Evolutionary conservation across 2,329 filamentous ascomycete genomes (phyloP).

Genomic region (Xylariomycetidae sp.): DNA sequence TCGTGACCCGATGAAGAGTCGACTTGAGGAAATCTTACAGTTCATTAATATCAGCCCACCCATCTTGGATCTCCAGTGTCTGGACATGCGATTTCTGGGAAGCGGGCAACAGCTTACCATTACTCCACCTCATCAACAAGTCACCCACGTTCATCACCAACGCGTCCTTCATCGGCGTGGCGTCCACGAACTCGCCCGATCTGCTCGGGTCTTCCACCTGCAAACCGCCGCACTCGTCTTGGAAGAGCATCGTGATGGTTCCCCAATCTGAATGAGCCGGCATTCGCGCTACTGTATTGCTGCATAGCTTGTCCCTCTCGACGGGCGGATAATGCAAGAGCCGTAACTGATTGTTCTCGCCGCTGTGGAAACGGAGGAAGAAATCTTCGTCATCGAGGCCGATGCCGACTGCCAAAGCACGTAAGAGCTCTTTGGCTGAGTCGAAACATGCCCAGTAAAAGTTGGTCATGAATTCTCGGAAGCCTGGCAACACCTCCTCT

Average conservation of each 20-base stretch:
- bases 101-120: constrained; percentile 28
- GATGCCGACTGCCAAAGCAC: constrained; percentile 41
- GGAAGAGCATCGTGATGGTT: constrained; percentile 43
- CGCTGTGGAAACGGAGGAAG: constrained; percentile 45
- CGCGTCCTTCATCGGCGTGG: constrained; percentile 25
- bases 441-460: constrained; percentile 46
- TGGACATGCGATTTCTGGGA: too few relatives aligned
- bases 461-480: constrained; percentile 39
- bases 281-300: constrained; percentile 38
- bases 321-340: constrained; percentile 55
- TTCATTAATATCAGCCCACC: too few relatives aligned
- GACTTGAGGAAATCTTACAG: constrained; percentile 46
- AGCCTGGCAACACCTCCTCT: constrained; percentile 38
- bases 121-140: constrained; percentile 36
- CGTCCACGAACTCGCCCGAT: constrained; percentile 31
- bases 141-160: constrained; percentile 38
- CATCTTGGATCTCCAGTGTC: too few relatives aligned
- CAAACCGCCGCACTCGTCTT: constrained; percentile 40
- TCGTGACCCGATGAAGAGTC: constrained; percentile 47
- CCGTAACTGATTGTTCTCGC: constrained; percentile 55
- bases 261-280: constrained; percentile 29
- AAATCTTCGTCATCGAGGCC: constrained; percentile 40
- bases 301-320: constrained; percentile 36
- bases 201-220: constrained; percentile 38
- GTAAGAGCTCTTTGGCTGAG: constrained; percentile 38